These are phyloP conservation scores for Domatiomyces globalis DNA, from an alignment of 2,329 filamentous ascomycete genomes.

Conservation along the genomic window DNA sequence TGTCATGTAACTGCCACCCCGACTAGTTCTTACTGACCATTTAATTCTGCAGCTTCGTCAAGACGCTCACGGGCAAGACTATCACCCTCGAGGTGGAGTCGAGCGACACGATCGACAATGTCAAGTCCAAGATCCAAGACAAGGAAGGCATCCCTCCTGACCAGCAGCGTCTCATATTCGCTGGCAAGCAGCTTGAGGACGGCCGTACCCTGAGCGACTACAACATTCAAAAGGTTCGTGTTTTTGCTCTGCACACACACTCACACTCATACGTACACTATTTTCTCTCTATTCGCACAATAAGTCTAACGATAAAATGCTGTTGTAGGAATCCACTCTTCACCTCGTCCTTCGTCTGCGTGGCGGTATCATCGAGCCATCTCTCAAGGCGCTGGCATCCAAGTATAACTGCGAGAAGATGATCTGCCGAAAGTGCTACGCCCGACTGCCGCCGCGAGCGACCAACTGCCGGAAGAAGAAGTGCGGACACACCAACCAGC, in stretches of 20 bases:
- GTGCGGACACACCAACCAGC: constrained; percentile 99
- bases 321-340: constrained; percentile 76
- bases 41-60: constrained; percentile 67
- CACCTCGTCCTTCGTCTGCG: constrained; percentile 97
- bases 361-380: constrained; percentile 98
- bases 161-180: constrained; percentile 97
- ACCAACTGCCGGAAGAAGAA: constrained; percentile 99
- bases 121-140: constrained; percentile 99
- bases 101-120: constrained; percentile 98
- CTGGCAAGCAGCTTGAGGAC: constrained; percentile 98
- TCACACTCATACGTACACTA: neutral
- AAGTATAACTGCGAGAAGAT: constrained; percentile 99
- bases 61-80: constrained; percentile 99
- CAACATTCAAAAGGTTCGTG: constrained; percentile 94
- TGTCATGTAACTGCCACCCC: constrained; percentile 17
- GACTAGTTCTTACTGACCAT: constrained; percentile 7
- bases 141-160: constrained; percentile 98
- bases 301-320: neutral
- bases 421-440: constrained; percentile 99
- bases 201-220: constrained; percentile 93
- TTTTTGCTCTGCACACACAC: too few relatives aligned
- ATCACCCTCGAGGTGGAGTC: constrained; percentile 99
- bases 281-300: neutral
- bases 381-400: constrained; percentile 91
- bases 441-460: constrained; percentile 93